These are phyloP conservation scores for Phaffomyces thermotolerans DNA, from an alignment of 805 yeast genomes.

Conservation along the genomic window DNA sequence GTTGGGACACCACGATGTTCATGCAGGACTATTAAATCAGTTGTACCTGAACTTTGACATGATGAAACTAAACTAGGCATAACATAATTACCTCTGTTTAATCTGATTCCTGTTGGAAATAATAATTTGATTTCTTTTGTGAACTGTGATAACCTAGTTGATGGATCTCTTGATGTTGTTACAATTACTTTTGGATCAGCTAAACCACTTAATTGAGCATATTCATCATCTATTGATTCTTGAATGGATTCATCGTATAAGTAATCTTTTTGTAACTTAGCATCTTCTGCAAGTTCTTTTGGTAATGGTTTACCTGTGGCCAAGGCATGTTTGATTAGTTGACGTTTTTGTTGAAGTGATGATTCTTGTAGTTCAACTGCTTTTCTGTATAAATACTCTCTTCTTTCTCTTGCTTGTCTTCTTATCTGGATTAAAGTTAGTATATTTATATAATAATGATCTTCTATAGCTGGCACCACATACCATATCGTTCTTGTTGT, in stretches of 20 bases:
- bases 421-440: conserved; percentile 31
- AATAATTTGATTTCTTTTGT: conserved; percentile 85
- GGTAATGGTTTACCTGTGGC: conserved; percentile 89
- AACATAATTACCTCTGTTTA: conserved; percentile 90
- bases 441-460: not conserved
- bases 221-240: conserved; percentile 81
- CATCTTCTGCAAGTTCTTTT: conserved; percentile 86
- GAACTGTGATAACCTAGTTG: conserved; percentile 78
- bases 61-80: conserved; percentile 80
- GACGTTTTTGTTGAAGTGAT: conserved; percentile 76
- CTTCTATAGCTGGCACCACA: not conserved
- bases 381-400: conserved; percentile 86
- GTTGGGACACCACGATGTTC: conserved; percentile 99
- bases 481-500: not conserved
- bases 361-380: conserved; percentile 89
- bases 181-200: conserved; percentile 86
- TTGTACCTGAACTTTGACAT: conserved; percentile 71
- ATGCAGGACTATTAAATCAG: conserved; percentile 80
- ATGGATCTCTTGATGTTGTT: conserved; percentile 91
- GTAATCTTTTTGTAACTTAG: conserved; percentile 69
- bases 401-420: conserved; percentile 92
- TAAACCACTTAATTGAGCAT: conserved; percentile 78
- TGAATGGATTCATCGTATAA: conserved; percentile 75
- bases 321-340: conserved; percentile 75
- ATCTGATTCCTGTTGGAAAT: conserved; percentile 82